These are phyloP conservation scores for Rubia tinctorum DNA, from an alignment of 305 asterid species.

Conservation along the genomic window DNA sequence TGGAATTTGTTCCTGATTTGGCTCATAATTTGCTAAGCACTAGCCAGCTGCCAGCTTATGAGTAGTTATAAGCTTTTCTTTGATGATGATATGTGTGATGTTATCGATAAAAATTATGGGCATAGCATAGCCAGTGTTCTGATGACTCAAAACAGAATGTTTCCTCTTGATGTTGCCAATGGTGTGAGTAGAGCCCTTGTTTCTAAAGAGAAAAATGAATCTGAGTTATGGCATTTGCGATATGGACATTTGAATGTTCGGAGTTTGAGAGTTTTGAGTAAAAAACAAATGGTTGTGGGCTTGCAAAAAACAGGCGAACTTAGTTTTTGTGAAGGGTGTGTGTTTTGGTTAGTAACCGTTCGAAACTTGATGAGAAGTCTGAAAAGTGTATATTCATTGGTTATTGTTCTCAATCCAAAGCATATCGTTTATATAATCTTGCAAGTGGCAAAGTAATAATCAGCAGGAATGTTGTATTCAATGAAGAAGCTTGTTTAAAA, in stretches of 20 bases:
- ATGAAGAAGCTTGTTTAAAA: not conserved
- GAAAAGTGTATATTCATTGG: constrained; percentile 8
- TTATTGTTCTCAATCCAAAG: constrained; percentile 9
- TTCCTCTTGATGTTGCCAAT: not conserved
- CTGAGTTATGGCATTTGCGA: constrained; percentile 3
- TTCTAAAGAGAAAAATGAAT: not conserved
- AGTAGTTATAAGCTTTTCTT: not conserved
- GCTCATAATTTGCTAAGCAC: constrained; percentile 3
- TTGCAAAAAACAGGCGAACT: too few species aligned
- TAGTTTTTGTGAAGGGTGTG: too few species aligned
- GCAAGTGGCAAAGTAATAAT: not conserved
- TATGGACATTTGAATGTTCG: too few species aligned
- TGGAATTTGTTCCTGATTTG: constrained; percentile 11
- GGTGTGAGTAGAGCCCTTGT: too few species aligned
- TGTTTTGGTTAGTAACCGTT: constrained; percentile 2
- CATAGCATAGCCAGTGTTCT: not conserved
- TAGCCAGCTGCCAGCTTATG: not conserved
- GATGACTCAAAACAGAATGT: constrained; percentile 7
- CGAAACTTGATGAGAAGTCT: too few species aligned
- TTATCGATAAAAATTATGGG: not conserved
- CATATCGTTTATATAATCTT: constrained; percentile 9
- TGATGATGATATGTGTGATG: constrained; percentile 12
- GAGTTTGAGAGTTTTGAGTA: too few species aligned
- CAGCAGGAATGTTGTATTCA: constrained; percentile 4
- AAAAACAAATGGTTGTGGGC: too few species aligned